Conservation (phyloP, 176 grass and related monocot genomes). For the Otatea glauca region DNA sequence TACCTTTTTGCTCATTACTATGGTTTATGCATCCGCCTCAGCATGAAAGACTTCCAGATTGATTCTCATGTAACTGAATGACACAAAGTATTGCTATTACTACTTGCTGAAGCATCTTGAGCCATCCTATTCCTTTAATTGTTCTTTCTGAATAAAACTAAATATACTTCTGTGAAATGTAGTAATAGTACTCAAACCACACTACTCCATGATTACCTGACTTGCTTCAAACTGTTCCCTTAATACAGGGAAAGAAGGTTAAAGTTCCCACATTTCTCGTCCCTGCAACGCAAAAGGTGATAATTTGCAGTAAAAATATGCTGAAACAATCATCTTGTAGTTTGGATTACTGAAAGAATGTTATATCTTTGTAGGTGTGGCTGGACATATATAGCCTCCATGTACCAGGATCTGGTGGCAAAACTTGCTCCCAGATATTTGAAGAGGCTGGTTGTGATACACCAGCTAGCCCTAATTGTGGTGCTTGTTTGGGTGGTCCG, state of each 20-base stretch:
- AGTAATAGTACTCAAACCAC: background rate
- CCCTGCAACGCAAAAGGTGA: constrained; percentile 96
- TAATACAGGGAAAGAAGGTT: constrained; percentile 80
- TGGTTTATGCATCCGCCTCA: background rate
- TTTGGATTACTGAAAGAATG: constrained; percentile 22
- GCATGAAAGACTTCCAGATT: background rate
- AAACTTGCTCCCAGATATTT: constrained; percentile 96
- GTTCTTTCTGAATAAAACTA: constrained; percentile 7
- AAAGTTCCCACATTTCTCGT: constrained; percentile 97
- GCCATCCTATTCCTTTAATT: background rate
- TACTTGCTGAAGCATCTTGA: constrained; percentile 5
- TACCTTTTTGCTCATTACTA: background rate
- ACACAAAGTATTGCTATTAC: background rate
- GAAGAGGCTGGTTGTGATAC: constrained; percentile 95
- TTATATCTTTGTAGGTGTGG: constrained; percentile 74
- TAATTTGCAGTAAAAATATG: background rate
- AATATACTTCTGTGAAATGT: constrained; percentile 26
- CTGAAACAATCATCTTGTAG: background rate
- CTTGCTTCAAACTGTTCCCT: constrained; percentile 32
- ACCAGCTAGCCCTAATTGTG: constrained; percentile 86
- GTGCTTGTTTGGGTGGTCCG: constrained; percentile 89
- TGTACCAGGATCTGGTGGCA: constrained; percentile 75
- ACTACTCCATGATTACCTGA: constrained; percentile 30
- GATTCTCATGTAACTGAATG: background rate
- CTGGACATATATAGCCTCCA: constrained; percentile 81